Base-by-base conservation (phyloP, 2,329 filamentous ascomycete genomes). In the Cladosporium sphaerospermum region DNA sequence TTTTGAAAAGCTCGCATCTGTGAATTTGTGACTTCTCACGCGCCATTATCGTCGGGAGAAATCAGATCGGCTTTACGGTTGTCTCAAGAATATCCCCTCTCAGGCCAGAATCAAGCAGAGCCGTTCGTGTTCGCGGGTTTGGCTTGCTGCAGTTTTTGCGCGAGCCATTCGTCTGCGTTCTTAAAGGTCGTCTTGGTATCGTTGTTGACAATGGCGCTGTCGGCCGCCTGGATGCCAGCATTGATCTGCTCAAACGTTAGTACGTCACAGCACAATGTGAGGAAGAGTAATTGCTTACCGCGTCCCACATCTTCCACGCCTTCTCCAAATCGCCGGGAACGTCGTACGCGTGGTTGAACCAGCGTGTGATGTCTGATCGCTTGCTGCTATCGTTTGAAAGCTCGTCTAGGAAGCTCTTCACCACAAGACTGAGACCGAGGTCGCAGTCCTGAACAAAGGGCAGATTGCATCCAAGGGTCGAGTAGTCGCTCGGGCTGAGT, bases 361-460 rank as follows among this genome's bases (percentile, higher is more conserved):
- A 84, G 45, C 78, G 75, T 56, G 74, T 76, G 13, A 71, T 68
- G 54, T 79, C 78, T 53, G 76, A 77, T 11, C 73, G 69, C 59
- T 77, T 76, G 16, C 77, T 75, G 33, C 76, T 71, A 3, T 71
- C 70, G 47, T 78, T 76, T 13, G 77, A 78, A 45, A 90, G 75
- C 54, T 90, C 86, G 60, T 89, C 86, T 18, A 89, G 78, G 65
- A 88, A 88, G 8, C 86, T 89, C 69, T 89, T 88, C 39, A 90
- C 82, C 1, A 88, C 87, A 56, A 93, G 88, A 28, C 85, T 87
- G 33, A 93, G 78, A 10, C 83, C 85, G 45, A 88, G 85, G 63
- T 91, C 86, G 9, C 85, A 83, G 58, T 88, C 83, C 14, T 78
- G 74, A 16, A 81, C 71, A 66, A 90, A 88, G 8, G 86, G 86